These are phyloP conservation scores for Biscogniauxia marginata DNA, from an alignment of 2,329 filamentous ascomycete genomes.

Conservation along the genomic window DNA sequence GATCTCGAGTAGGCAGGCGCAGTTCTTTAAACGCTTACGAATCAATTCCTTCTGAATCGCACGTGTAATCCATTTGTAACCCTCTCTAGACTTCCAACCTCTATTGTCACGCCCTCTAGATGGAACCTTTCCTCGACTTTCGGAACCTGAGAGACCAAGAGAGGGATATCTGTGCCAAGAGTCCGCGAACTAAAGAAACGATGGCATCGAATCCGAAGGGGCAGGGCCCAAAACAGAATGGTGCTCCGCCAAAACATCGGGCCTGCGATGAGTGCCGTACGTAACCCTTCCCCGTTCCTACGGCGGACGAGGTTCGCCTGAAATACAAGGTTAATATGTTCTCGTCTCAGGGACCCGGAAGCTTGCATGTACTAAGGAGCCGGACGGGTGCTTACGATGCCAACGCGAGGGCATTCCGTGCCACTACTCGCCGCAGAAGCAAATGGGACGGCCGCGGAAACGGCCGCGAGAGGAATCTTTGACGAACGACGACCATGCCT, in stretches of 20 bases:
- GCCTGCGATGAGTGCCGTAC: conserved; percentile 68
- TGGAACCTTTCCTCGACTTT: too few relatives aligned
- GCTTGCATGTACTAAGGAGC: conserved; percentile 63
- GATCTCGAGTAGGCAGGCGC: too few relatives aligned
- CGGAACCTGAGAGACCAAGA: neutral
- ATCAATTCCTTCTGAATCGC: neutral
- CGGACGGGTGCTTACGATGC: conserved; percentile 59
- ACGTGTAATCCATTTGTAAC: neutral
- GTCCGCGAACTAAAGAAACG: conserved; percentile 1
- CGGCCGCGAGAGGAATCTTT: conserved; percentile 37
- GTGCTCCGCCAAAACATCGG: conserved; percentile 47
- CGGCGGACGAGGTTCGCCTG: neutral
- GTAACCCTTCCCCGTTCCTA: conserved; percentile 29
- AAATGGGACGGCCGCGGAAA: conserved; percentile 65
- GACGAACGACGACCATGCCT: neutral
- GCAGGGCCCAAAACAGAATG: conserved; percentile 7
- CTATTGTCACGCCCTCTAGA: neutral
- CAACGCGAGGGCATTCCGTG: conserved; percentile 55
- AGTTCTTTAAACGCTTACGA: neutral
- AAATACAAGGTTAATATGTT: neutral
- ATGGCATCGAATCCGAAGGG: conserved; percentile 11
- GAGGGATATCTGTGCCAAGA: neutral
- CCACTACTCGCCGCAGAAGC: conserved; percentile 64
- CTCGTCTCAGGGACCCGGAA: conserved; percentile 54
- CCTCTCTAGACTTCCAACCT: neutral